These are phyloP conservation scores for Colletotrichum abscissum DNA, from an alignment of 2,329 filamentous ascomycete species.

Conservation along the genomic window DNA sequence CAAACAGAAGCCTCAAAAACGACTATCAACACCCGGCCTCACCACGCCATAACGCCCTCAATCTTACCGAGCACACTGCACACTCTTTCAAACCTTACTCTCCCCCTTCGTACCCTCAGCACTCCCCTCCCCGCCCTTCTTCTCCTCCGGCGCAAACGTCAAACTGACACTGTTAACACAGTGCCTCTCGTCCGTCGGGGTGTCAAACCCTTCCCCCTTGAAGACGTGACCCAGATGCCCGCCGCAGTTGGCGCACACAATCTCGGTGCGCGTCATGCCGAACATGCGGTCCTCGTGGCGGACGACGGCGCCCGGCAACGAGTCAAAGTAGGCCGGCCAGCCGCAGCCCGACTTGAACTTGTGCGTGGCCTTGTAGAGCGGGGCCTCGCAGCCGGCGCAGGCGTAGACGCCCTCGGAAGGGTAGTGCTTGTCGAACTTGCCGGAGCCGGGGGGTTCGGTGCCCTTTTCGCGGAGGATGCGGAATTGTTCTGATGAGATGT, in stretches of 20 bases:
- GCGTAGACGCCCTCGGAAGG: conserved; percentile 82
- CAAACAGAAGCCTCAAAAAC: no score
- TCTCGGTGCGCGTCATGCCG: conserved; percentile 91
- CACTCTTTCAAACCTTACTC: conserved; percentile 45
- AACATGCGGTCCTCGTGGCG: conserved; percentile 80
- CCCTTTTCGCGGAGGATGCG: conserved; percentile 91
- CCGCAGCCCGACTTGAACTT: conserved; percentile 98
- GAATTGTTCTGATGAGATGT: conserved; percentile 82
- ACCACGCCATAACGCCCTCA: no score
- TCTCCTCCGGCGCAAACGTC: conserved; percentile 79
- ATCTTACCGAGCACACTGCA: no score
- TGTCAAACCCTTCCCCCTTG: conserved; percentile 85
- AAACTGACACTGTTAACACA: conserved; percentile 95
- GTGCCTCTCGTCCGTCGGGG: conserved; percentile 94
- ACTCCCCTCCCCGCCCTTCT: conserved; percentile 45
- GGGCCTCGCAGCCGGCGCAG: conserved; percentile 87
- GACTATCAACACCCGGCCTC: no score
- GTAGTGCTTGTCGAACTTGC: conserved; percentile 89
- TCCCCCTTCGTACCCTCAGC: conserved; percentile 46
- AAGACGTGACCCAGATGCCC: conserved; percentile 93
- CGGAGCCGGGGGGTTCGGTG: conserved; percentile 84
- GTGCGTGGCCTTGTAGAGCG: conserved; percentile 91
- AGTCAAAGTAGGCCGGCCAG: conserved; percentile 98
- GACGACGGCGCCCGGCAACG: conserved; percentile 88
- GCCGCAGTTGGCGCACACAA: conserved; percentile 93